Conservation (phyloP, 2,329 filamentous ascomycete species). For the Pestalotiopsis sp. region DNA sequence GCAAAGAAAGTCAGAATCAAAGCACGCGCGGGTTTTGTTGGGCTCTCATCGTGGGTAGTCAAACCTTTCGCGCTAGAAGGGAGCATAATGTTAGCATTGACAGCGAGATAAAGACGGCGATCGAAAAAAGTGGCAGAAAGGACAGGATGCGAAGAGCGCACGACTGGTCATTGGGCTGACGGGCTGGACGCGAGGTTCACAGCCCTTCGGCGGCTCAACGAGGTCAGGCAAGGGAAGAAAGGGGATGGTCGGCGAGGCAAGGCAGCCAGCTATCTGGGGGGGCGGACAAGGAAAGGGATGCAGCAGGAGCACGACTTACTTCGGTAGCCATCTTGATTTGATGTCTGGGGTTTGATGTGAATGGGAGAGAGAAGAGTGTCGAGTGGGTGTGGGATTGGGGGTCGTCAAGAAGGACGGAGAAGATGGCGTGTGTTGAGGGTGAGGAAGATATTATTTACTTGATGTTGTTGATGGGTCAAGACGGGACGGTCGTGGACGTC, state of each 20-base stretch:
- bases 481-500: constrained; percentile 6
- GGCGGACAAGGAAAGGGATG: constrained; percentile 29
- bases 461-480: constrained; percentile 13
- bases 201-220: neutral
- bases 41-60: constrained; percentile 29
- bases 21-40: constrained; percentile 13
- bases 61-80: constrained; percentile 70
- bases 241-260: neutral
- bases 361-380: neutral
- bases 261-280: neutral
- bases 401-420: constrained; percentile 13
- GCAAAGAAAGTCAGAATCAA: constrained; percentile 26
- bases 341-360: constrained; percentile 15
- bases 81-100: constrained; percentile 30
- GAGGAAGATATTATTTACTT: constrained; percentile 17
- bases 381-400: constrained; percentile 4
- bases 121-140: constrained; percentile 30
- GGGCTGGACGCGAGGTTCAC: neutral
- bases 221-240: constrained; percentile 1
- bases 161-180: neutral
- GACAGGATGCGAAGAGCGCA: constrained; percentile 10
- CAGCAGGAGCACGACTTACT: constrained; percentile 51
- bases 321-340: constrained; percentile 61
- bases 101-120: constrained; percentile 16
- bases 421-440: constrained; percentile 7